A percentile compares a stretch with the other conserved stretches of the same genome.
Evolutionary conservation across 164 flowering plant species (phyloP).

Genomic region (Platanus orientalis): DNA sequence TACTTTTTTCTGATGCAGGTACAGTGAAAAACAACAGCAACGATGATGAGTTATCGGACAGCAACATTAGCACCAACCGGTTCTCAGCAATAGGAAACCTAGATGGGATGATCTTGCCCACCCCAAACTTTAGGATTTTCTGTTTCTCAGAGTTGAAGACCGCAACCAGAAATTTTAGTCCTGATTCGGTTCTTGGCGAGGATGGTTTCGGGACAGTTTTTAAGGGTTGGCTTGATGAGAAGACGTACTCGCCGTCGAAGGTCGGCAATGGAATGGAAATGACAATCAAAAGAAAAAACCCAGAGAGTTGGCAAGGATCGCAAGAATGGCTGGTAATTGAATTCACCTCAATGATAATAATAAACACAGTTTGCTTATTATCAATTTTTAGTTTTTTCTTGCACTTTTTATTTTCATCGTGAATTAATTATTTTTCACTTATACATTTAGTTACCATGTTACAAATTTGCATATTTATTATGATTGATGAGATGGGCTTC

Average conservation of each 20-base stretch:
- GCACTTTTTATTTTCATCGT: too few relatives aligned
- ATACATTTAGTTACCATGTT: too few relatives aligned
- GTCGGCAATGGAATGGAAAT: slow-evolving; percentile 44
- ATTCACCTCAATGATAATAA: too few relatives aligned
- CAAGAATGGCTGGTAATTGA: slow-evolving; percentile 65
- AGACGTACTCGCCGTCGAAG: slow-evolving; percentile 39
- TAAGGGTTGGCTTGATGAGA: slow-evolving; percentile 73
- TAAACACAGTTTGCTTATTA: too few relatives aligned
- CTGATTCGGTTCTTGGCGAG: slow-evolving; percentile 51
- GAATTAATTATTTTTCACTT: too few relatives aligned
- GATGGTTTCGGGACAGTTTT: too few relatives aligned
- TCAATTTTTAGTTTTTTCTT: too few relatives aligned
- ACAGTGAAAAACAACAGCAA: too few relatives aligned
- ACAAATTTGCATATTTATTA: too few relatives aligned
- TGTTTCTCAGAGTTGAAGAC: slow-evolving; percentile 45
- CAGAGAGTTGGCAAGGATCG: slow-evolving; percentile 61
- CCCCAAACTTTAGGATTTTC: slow-evolving; percentile 47
- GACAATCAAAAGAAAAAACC: slow-evolving; percentile 65
- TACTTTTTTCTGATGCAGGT: too few relatives aligned
- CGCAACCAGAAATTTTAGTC: slow-evolving; percentile 51
- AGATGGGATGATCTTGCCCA: slow-evolving; percentile 35
- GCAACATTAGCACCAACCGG: slow-evolving; percentile 18
- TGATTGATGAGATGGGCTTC: too few relatives aligned
- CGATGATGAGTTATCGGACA: slow-evolving; percentile 15
- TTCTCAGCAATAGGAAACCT: slow-evolving; percentile 25